phyloP scores from a whole-genome alignment of 2,329 filamentous ascomycete species.

The Phialocephala subalpina region DNA sequence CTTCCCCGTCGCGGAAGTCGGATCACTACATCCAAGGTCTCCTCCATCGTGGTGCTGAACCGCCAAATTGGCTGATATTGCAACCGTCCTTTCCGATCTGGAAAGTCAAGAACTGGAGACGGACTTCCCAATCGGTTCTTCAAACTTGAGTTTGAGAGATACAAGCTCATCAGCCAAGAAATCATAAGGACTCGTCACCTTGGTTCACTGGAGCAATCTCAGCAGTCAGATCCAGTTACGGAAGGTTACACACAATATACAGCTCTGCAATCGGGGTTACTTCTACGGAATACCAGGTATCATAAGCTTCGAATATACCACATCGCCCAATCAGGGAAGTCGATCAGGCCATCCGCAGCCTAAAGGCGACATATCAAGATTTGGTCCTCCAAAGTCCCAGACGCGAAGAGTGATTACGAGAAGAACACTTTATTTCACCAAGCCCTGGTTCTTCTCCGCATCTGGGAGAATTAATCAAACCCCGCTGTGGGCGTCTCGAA shows the following conservation, averaged over 20 bases:
- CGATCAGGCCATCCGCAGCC: constrained; percentile 24
- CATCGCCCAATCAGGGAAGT: constrained; percentile 11
- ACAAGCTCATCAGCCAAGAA: constrained; percentile 1
- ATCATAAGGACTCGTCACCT: background rate
- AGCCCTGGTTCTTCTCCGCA: constrained; percentile 30
- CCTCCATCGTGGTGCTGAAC: no score
- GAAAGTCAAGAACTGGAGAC: no score
- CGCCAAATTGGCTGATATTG: no score
- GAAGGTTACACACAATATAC: constrained; percentile 8
- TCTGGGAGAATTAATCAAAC: constrained; percentile 27
- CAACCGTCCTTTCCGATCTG: no score
- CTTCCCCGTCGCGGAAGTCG: background rate
- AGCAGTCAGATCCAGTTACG: background rate
- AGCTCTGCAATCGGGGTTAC: background rate
- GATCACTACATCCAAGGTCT: background rate
- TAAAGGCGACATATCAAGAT: constrained; percentile 26
- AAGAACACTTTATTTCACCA: constrained; percentile 27
- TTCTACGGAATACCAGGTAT: background rate
- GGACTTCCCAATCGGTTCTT: background rate
- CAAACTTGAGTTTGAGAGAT: background rate
- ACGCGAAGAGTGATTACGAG: constrained; percentile 33
- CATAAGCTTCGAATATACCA: background rate
- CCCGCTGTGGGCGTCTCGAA: constrained; percentile 28
- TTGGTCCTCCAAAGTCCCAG: no score
- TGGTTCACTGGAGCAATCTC: constrained; percentile 1